These are phyloP conservation scores for Drechslerella dactyloides DNA, from an alignment of 2,329 filamentous ascomycete species.

Conservation along the genomic window DNA sequence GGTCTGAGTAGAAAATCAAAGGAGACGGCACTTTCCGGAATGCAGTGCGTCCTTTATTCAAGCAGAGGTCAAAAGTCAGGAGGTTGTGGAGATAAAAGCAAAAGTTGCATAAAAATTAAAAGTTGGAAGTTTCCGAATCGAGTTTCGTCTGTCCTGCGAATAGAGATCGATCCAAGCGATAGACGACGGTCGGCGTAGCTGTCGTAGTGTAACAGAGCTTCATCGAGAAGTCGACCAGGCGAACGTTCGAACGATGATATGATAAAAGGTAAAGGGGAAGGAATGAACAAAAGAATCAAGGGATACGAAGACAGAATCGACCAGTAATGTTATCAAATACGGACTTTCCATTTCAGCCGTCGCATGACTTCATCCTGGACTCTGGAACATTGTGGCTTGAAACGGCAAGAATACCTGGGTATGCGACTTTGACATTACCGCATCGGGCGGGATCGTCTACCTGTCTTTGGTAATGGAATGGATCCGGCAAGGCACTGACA, in stretches of 20 bases:
- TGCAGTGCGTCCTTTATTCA: neutral
- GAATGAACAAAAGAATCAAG: neutral
- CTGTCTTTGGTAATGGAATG: constrained; percentile 3
- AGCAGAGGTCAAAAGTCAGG: neutral
- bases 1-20: neutral
- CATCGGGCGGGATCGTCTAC: neutral
- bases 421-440: constrained; percentile 1
- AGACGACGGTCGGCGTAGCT: too few relatives aligned
- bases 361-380: neutral
- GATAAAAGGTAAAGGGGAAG: too few relatives aligned
- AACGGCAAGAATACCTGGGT: neutral
- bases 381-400: neutral
- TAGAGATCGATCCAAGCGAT: neutral
- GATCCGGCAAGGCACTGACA: too few relatives aligned
- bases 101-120: neutral
- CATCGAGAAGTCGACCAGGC: too few relatives aligned
- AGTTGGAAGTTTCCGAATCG: neutral
- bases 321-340: neutral
- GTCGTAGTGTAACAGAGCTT: too few relatives aligned
- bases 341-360: neutral
- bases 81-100: neutral
- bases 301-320: neutral
- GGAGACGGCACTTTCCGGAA: neutral
- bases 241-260: too few relatives aligned
- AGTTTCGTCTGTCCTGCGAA: neutral